Percentiles rank a stretch among this genome's conserved stretches.
Conservation (phyloP, 2,329 filamentous ascomycete genomes). For the Didymella pinodella region DNA sequence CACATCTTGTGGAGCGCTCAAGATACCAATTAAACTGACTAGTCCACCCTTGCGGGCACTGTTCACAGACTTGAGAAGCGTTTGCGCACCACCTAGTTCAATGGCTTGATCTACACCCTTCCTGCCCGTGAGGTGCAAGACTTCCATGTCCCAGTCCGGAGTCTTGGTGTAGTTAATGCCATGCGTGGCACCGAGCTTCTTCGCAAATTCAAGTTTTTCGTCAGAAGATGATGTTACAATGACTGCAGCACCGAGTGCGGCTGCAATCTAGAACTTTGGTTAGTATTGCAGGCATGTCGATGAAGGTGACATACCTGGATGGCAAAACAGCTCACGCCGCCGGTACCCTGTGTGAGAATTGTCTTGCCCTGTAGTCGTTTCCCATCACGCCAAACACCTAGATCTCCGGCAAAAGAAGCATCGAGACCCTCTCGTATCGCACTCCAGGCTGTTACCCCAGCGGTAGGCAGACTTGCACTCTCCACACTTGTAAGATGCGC, state of each 20-base stretch:
- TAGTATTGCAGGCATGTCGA: background rate
- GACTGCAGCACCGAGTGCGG: constrained; percentile 57
- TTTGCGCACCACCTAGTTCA: constrained; percentile 54
- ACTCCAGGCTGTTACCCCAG: constrained; percentile 36
- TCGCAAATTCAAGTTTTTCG: constrained; percentile 58
- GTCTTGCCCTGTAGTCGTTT: constrained; percentile 32
- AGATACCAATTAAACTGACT: constrained; percentile 57
- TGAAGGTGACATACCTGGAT: constrained; percentile 22
- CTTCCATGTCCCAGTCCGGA: constrained; percentile 63
- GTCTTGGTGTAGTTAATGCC: constrained; percentile 66
- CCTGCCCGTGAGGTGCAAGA: constrained; percentile 54
- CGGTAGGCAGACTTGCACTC: constrained; percentile 32
- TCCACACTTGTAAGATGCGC: constrained; percentile 40
- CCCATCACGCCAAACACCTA: constrained; percentile 15
- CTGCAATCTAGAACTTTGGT: constrained; percentile 27
- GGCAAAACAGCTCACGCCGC: constrained; percentile 51
- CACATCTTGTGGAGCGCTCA: constrained; percentile 27
- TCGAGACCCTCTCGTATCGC: constrained; percentile 19
- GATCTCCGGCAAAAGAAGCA: constrained; percentile 12
- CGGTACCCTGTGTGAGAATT: constrained; percentile 69
- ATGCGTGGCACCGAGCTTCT: constrained; percentile 53
- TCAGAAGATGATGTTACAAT: constrained; percentile 65
- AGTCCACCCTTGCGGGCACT: constrained; percentile 57
- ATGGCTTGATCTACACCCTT: constrained; percentile 58
- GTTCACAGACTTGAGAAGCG: constrained; percentile 57